These are phyloP conservation scores for Chiua virens DNA, from an alignment of 768 basidiomycete genomes.

Conservation along the genomic window DNA sequence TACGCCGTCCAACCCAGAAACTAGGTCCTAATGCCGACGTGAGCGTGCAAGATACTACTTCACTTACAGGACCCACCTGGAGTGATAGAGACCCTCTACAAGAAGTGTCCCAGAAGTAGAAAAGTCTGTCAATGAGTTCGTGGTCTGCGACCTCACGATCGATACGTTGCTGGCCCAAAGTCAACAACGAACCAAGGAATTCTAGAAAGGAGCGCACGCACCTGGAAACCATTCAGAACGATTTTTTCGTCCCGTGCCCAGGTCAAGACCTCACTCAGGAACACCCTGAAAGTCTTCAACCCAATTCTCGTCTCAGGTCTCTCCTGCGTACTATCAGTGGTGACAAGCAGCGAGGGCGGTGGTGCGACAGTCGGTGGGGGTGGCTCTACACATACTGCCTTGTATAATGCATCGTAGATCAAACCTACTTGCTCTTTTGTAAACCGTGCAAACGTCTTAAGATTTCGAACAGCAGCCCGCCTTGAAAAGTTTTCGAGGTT, in stretches of 20 bases:
- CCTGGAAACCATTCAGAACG: constrained; percentile 90
- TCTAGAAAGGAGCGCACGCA: constrained; percentile 27
- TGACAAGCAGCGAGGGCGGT: constrained; percentile 50
- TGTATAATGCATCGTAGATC: constrained; percentile 91
- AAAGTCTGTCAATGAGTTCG: constrained; percentile 90
- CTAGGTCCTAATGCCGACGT: constrained; percentile 64
- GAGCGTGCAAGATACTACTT: background rate
- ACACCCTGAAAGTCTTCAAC: constrained; percentile 80
- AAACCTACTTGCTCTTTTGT: constrained; percentile 83
- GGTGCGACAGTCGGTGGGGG: constrained; percentile 57
- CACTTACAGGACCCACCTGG: constrained; percentile 53
- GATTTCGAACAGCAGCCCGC: constrained; percentile 84
- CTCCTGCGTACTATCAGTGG: constrained; percentile 62
- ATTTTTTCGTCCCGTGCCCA: constrained; percentile 96
- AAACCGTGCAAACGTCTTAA: constrained; percentile 77
- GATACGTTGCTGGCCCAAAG: constrained; percentile 64
- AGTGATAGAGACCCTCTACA: constrained; percentile 83
- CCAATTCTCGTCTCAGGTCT: constrained; percentile 90
- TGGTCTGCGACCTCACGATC: constrained; percentile 94
- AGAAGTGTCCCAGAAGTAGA: constrained; percentile 91
- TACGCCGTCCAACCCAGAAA: constrained; percentile 84
- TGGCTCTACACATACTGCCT: constrained; percentile 76
- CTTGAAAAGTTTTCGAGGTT: constrained; percentile 95
- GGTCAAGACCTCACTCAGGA: constrained; percentile 88
- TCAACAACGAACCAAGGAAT: constrained; percentile 3